Evolutionary conservation across 2,329 filamentous ascomycete genomes (phyloP).

Genomic region (Cadophora luteo-olivacea): DNA sequence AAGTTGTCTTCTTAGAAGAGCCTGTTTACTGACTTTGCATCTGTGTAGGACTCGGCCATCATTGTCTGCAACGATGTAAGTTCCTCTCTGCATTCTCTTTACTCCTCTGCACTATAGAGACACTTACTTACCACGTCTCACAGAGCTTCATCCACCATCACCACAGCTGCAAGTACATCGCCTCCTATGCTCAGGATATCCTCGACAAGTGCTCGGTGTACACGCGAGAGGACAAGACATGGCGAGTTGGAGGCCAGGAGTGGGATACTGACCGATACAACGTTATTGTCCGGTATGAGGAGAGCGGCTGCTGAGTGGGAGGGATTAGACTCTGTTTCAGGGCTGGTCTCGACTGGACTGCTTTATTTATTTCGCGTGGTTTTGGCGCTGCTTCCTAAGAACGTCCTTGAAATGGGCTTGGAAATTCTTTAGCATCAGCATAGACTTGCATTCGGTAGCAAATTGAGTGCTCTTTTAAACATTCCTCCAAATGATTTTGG

Average conservation of each 20-base stretch:
- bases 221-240: neutral
- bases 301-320: neutral
- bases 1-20: too few relatives aligned
- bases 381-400: neutral
- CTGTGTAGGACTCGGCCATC: too few relatives aligned
- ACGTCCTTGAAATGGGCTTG: neutral
- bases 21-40: too few relatives aligned
- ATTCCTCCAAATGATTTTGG: neutral
- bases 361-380: neutral
- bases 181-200: neutral
- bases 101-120: neutral
- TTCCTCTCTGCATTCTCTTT: too few relatives aligned
- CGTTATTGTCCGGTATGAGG: neutral
- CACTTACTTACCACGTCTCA: neutral
- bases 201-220: too few relatives aligned
- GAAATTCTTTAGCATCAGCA: neutral
- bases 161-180: neutral
- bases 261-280: slow-evolving; percentile 1
- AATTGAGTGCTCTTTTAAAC: neutral
- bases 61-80: too few relatives aligned
- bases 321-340: too few relatives aligned
- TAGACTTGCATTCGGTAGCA: neutral
- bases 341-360: neutral
- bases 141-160: neutral
- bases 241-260: neutral